Base-by-base conservation (phyloP, 2,329 filamentous ascomycete species). In the Sporothrix pallida region DNA sequence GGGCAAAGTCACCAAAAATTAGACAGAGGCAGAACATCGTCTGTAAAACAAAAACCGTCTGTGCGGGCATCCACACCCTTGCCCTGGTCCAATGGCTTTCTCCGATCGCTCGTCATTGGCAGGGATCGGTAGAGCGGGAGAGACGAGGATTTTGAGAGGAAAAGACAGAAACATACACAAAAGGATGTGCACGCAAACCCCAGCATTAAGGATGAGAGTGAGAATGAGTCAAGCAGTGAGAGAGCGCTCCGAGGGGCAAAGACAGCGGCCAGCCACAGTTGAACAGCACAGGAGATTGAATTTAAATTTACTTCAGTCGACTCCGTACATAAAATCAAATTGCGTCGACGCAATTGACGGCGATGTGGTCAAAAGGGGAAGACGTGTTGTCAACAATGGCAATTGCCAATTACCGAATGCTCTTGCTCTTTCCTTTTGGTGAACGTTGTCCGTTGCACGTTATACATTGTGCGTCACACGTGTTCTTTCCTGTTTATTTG, bases 81-180 rank as follows among this genome's bases (percentile, higher is more conserved):
- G 15, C 60, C 60, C 31, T 63, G 37, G 60, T n/a, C 67, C 31
- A 42, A 10, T 70, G 67, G 31, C 17, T 58, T 65, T 70, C 52
- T 58, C 17, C 52, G 31, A 44, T 46, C 50, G 54, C 52, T 70
- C 50, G 68, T 70, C 50, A 70, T 70, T 70, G 63, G 65, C 50
- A 56, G 50, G 68, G 8, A n/a, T 26, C 67, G 46, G 42, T 13
- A 31, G 42, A 42, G 31, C 17, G 31, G 13, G 23, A 69, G 26
- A 26, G 23, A 7, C 58, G 31, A 42, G 44, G 13, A 23, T 23
- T 8, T 23, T 26, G 15, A 2, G 56, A 26, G 7, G 3, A 62
- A 37, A 62, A 31, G 15, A 63, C 5, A 62, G 13, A 52, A 70
- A 44, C 60, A 46, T 46, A 9, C 60, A n/a, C 60, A 23, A 65